Evolutionary conservation across 306 rosid genomes (phyloP).

Genomic region (Cicer bijugum): DNA sequence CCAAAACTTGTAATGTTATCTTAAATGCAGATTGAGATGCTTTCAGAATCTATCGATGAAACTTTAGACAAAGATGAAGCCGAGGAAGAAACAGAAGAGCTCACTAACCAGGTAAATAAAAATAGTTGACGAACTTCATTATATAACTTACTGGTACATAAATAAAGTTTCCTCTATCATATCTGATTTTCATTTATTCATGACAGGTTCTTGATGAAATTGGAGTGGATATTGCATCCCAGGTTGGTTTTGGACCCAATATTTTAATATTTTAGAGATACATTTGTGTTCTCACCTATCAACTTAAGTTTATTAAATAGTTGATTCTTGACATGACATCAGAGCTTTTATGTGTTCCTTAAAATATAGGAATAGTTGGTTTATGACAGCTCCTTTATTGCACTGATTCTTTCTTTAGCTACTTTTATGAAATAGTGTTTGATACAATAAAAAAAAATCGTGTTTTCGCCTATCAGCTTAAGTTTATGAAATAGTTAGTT

Average conservation of each 20-base stretch:
- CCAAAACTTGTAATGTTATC: neutral
- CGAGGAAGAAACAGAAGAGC: constrained; percentile 97
- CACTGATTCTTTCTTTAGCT: too few relatives aligned
- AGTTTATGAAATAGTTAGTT: constrained; percentile 10
- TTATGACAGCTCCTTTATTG: neutral
- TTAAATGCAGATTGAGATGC: constrained; percentile 87
- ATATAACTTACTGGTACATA: constrained; percentile 16
- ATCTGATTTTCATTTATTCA: constrained; percentile 36
- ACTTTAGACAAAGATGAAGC: constrained; percentile 98
- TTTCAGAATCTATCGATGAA: constrained; percentile 97
- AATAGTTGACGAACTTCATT: constrained; percentile 32
- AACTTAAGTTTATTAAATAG: neutral
- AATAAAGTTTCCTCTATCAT: neutral
- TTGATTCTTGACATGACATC: neutral
- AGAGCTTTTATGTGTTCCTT: neutral
- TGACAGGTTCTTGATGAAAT: constrained; percentile 97
- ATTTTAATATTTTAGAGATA: neutral
- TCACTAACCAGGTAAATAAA: constrained; percentile 81
- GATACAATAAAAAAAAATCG: neutral
- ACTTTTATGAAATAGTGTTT: too few relatives aligned
- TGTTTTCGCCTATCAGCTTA: neutral
- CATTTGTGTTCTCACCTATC: neutral
- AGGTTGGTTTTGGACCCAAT: constrained; percentile 59
- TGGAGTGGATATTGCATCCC: constrained; percentile 98
- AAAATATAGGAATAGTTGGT: neutral